Evolutionary conservation across 306 rosid genomes (phyloP).

Genomic region (Benincasa hispida): DNA sequence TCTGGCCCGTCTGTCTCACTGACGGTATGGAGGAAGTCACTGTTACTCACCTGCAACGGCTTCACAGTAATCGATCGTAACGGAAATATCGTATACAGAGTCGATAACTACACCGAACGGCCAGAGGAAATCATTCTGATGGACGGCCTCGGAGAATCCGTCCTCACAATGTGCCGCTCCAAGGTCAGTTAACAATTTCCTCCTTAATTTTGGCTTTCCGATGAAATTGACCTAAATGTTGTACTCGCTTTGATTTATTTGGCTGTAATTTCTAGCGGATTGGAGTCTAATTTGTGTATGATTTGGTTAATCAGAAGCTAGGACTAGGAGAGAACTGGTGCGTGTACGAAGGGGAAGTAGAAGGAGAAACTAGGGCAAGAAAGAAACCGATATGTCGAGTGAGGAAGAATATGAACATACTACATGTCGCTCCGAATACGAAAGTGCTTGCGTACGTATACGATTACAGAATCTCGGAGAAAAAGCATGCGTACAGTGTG

Average conservation of each 20-base stretch:
- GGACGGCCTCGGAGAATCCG: conserved; percentile 62
- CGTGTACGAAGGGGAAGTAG: conserved; percentile 52
- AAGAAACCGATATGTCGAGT: conserved; percentile 41
- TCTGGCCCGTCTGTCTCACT: conserved; percentile 19
- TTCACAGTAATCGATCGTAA: conserved; percentile 67
- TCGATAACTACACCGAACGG: conserved; percentile 50
- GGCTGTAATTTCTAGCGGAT: background rate
- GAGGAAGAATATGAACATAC: conserved; percentile 36
- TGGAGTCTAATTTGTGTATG: background rate
- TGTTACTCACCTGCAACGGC: conserved; percentile 56
- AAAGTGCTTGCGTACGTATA: conserved; percentile 34
- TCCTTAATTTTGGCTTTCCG: background rate
- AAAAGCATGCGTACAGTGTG: conserved; percentile 23
- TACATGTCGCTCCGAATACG: conserved; percentile 22
- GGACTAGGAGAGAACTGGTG: conserved; percentile 47
- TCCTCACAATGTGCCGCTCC: conserved; percentile 56
- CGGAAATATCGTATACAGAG: conserved; percentile 69
- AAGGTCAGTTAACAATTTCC: conserved; percentile 26
- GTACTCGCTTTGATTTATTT: background rate
- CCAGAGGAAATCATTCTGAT: conserved; percentile 65
- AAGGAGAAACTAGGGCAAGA: background rate
- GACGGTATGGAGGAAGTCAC: conserved; percentile 82
- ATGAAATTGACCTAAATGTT: background rate
- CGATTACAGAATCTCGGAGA: conserved; percentile 14
- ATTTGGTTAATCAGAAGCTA: background rate